Percentiles rank a stretch among this genome's conserved stretches.
phyloP scores from a whole-genome alignment of 352 stramenopile genomes.

The Pythium apleroticum region DNA sequence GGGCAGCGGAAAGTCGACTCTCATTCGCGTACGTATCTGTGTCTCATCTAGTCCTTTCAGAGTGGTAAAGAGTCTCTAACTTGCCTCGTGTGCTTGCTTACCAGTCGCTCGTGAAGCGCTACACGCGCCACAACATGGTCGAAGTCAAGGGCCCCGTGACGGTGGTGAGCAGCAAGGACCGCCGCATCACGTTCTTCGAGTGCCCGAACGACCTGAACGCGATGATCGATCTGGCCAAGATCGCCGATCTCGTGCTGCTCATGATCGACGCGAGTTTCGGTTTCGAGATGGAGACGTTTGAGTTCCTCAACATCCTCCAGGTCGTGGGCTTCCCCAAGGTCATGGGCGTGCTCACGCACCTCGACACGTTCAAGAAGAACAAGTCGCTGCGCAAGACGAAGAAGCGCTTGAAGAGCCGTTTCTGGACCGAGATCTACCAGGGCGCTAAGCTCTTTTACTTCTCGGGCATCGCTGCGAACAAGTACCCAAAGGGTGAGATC shows the following conservation, averaged over 20 bases:
- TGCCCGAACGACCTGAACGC: constrained; percentile 95
- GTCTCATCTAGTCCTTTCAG: background rate
- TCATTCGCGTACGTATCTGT: constrained; percentile 86
- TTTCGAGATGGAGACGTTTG: constrained; percentile 99
- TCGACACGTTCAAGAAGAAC: constrained; percentile 98
- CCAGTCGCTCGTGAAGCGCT: constrained; percentile 97
- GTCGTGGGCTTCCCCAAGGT: constrained; percentile 90
- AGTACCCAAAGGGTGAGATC: constrained; percentile 99
- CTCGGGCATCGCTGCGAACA: constrained; percentile 96
- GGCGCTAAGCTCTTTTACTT: constrained; percentile 97
- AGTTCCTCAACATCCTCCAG: constrained; percentile 99
- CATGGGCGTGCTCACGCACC: constrained; percentile 99
- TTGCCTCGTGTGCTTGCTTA: background rate
- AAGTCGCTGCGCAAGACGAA: constrained; percentile 98
- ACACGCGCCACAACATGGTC: constrained; percentile 97
- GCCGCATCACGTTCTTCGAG: constrained; percentile 98
- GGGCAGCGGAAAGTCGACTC: constrained; percentile 96
- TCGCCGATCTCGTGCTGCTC: constrained; percentile 98
- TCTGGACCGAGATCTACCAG: constrained; percentile 99
- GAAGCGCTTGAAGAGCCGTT: constrained; percentile 98
- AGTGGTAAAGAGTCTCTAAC: background rate
- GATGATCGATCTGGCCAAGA: constrained; percentile 97
- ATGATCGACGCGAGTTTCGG: constrained; percentile 99
- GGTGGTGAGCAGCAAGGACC: constrained; percentile 97
- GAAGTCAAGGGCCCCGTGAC: constrained; percentile 98